phyloP scores from a whole-genome alignment of 139 green algal species.

The Raphidocelis subcapitata region DNA sequence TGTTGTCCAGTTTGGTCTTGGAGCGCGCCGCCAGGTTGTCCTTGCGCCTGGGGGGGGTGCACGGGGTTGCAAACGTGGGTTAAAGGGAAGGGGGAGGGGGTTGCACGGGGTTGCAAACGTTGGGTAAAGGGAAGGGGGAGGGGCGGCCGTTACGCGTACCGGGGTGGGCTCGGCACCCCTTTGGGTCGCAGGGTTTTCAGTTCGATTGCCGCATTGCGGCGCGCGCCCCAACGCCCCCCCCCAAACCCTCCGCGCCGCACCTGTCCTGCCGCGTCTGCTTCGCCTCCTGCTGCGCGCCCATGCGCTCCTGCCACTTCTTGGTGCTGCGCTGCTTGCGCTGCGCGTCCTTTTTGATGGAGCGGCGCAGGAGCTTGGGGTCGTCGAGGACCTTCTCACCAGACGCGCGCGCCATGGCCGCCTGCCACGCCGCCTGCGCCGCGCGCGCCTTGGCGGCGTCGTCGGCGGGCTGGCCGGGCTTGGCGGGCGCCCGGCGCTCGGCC shows the following conservation, averaged over 20 bases:
- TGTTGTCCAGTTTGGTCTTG: conserved; percentile 65
- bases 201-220: too few species aligned
- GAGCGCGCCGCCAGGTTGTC: conserved; percentile 63
- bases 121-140: too few species aligned
- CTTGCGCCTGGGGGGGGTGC: conserved; percentile 51
- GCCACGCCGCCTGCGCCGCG: conserved; percentile 60
- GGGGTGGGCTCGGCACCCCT: too few species aligned
- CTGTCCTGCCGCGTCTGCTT: conserved; percentile 68
- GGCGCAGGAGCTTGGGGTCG: conserved; percentile 80
- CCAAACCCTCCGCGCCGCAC: conserved; percentile 19
- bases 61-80: too few species aligned
- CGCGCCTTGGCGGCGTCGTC: neutral
- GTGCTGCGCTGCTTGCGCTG: conserved; percentile 71
- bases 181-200: too few species aligned
- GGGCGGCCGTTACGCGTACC: too few species aligned
- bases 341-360: conserved; percentile 67
- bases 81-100: too few species aligned
- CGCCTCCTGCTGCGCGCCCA: conserved; percentile 48
- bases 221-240: too few species aligned
- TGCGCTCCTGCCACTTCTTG: conserved; percentile 69
- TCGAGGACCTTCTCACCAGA: conserved; percentile 84
- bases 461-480: too few species aligned
- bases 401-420: conserved; percentile 62
- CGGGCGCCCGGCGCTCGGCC: conserved; percentile 17
- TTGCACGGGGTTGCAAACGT: too few species aligned